phyloP scores from a whole-genome alignment of 2,329 filamentous ascomycete genomes.

The Sporothrix pallida region DNA sequence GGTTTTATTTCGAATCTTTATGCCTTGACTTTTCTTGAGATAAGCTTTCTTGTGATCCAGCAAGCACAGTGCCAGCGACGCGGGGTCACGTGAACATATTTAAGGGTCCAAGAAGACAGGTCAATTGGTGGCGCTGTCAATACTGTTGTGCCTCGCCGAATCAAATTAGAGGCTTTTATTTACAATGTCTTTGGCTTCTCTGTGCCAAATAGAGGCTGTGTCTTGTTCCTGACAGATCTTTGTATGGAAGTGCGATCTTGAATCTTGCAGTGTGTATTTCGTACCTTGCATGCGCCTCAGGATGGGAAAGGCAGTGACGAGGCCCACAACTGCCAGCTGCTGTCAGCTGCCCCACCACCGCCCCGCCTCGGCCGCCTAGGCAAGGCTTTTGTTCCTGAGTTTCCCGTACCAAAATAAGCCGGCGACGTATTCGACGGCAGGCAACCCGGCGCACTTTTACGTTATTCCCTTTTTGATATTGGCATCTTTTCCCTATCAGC shows the following conservation, averaged over 20 bases:
- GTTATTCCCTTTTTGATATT: slow-evolving; percentile 17
- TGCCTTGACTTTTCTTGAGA: background rate
- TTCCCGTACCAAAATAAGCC: background rate
- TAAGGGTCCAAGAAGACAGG: no score
- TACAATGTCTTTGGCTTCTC: no score
- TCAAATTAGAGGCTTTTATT: no score
- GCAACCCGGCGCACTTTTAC: background rate
- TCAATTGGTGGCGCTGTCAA: background rate
- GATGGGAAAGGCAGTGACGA: no score
- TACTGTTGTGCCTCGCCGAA: background rate
- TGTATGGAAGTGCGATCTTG: background rate
- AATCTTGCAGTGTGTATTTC: background rate
- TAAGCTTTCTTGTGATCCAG: background rate
- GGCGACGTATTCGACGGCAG: background rate
- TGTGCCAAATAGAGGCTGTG: no score
- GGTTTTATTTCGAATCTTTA: background rate
- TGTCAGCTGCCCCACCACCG: slow-evolving; percentile 30
- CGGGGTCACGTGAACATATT: background rate
- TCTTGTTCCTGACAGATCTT: background rate
- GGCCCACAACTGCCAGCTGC: slow-evolving; percentile 29
- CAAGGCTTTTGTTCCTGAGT: slow-evolving; percentile 6
- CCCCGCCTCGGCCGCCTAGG: slow-evolving; percentile 13
- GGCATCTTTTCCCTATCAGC: no score
- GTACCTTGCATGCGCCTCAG: background rate
- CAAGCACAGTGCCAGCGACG: background rate